These are phyloP conservation scores for Fraxinus velutina DNA, from an alignment of 305 asterid genomes.

Conservation along the genomic window DNA sequence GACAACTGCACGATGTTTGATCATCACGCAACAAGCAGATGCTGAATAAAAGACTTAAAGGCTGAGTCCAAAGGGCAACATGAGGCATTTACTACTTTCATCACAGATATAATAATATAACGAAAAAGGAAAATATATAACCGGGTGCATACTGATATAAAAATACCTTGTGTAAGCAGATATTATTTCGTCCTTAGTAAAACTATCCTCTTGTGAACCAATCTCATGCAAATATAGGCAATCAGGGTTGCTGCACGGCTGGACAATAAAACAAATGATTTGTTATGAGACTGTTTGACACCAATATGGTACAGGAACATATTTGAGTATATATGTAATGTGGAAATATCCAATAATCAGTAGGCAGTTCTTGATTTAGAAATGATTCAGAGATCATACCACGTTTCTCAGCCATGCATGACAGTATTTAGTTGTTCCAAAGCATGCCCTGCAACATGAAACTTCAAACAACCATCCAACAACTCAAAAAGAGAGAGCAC, in stretches of 20 bases:
- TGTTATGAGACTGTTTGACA: slow-evolving; percentile 11
- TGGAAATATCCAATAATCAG: slow-evolving; percentile 6
- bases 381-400: slow-evolving; percentile 48
- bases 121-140: not conserved
- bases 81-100: not conserved
- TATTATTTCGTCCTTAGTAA: slow-evolving; percentile 89
- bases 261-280: slow-evolving; percentile 33
- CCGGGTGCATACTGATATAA: not conserved
- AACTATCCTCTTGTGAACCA: slow-evolving; percentile 91
- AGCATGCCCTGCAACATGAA: slow-evolving; percentile 79
- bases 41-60: not conserved
- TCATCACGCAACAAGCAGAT: not conserved
- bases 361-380: not conserved
- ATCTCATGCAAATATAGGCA: slow-evolving; percentile 91
- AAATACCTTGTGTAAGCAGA: slow-evolving; percentile 83
- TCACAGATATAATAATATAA: not conserved
- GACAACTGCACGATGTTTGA: not conserved
- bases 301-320: slow-evolving; percentile 15
- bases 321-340: slow-evolving; percentile 1
- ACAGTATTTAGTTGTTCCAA: slow-evolving; percentile 97
- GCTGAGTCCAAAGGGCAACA: not conserved
- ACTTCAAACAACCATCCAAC: slow-evolving; percentile 26
- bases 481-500: slow-evolving; percentile 8
- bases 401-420: slow-evolving; percentile 96
- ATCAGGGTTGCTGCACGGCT: slow-evolving; percentile 96